phyloP scores from a whole-genome alignment of 345 rosid genomes.

The Arabidopsis thaliana region TAIR10.1 NC_003071.7:9990501-9991000 shows the following conservation, averaged over 20 bases:
- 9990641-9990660: conserved; percentile 36
- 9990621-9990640: conserved; percentile 49
- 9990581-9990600: conserved; percentile 76
- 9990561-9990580: conserved; percentile 43
- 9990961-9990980: conserved; percentile 54
- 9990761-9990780: conserved; percentile 56
- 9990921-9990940: conserved; percentile 16
- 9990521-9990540: conserved; percentile 30
- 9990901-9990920: conserved; percentile 46
- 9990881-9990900: conserved; percentile 52
- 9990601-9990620: conserved; percentile 57
- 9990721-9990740: not conserved
- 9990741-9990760: conserved; percentile 11
- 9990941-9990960: conserved; percentile 48
- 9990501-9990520: conserved; percentile 55
- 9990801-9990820: conserved; percentile 39
- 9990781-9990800: conserved; percentile 32
- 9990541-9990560: conserved; percentile 34
- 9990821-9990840: conserved; percentile 51
- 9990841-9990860: conserved; percentile 40
- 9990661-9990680: conserved; percentile 63
- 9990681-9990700: conserved; percentile 47
- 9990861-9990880: conserved; percentile 67
- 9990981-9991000: conserved; percentile 58
- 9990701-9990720: conserved; percentile 38